Evolutionary conservation across 176 grass and related monocot genomes (phyloP), one percentile per base, ranked within the genome.

Genomic region (Triticum turgidum): DNA sequence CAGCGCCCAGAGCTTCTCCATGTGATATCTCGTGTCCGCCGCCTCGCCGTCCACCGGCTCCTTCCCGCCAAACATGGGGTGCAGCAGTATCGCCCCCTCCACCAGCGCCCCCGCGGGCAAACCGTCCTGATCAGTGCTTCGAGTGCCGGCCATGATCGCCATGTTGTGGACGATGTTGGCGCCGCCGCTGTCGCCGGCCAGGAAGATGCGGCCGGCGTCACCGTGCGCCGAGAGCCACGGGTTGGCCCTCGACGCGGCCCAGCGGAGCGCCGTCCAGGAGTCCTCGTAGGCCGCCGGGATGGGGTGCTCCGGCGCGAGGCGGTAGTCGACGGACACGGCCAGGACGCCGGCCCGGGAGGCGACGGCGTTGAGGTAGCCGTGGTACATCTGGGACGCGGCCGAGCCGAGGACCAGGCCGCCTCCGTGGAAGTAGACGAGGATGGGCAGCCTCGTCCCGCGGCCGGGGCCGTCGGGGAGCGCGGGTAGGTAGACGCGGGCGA

Each of bases 231-330:
- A 34, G 2, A 67, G 27, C 65, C 65, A 67, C 29, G 65, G 65
- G 24, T 67, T 30, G 15, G 3, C 29, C 29, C 65, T 67, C 6
- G 14, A 67, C 65, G 65, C 65, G 14, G 65, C 65, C 65, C 65
- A 67, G 13, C 2, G 14, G 69, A 95, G 78, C 10, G 91, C 88
- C 3, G 12, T 9, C 82, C 73, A 63, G 13, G 88, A 63, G 32
- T 93, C 93, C 0, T 93, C 61, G 56, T 93, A 89, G 65, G 88
- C 89, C 2, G 70, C 69, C 3, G 93, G 91, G 58, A 91, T 45
- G 3, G 69, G 88, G 67, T 92, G 80, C 65, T 95, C 93, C 1
- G 93, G 93, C 13, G 84, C 93, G 11, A 92, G 91, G 24, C 88
- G 86, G 82, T 93, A 95, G 62, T 87, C 41, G 25, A 95, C 83